These are phyloP conservation scores for Colletotrichum tropicale DNA, from an alignment of 2,329 filamentous ascomycete genomes.

Conservation along the genomic window DNA sequence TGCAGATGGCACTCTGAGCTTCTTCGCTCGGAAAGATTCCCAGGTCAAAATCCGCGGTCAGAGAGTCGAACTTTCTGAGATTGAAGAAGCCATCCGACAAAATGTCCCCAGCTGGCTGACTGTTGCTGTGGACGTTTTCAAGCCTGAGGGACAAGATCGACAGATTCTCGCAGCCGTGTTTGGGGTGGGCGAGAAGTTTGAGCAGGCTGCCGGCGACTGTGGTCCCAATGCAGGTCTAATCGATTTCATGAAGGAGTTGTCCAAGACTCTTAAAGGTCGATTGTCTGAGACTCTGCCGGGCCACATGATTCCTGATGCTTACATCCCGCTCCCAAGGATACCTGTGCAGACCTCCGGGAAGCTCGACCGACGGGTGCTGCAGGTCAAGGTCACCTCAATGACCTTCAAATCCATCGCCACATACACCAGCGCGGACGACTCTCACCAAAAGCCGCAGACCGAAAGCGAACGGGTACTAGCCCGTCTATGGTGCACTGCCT, in stretches of 20 bases:
- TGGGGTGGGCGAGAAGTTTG: not conserved
- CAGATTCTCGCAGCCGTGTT: not conserved
- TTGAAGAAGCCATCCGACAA: conserved; percentile 6
- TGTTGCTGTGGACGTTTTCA: conserved; percentile 2
- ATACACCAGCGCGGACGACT: not conserved
- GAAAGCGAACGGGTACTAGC: not conserved
- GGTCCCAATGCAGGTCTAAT: not conserved
- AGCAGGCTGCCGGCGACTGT: not conserved
- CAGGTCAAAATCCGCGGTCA: conserved; percentile 60
- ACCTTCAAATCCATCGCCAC: not conserved
- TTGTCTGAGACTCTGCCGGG: not conserved
- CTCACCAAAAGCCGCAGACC: not conserved
- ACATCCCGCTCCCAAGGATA: not conserved
- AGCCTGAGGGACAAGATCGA: not conserved
- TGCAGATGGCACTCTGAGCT: conserved; percentile 43
- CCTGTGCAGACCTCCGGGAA: not conserved
- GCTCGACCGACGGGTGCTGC: not conserved
- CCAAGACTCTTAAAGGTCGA: not conserved
- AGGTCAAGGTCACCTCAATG: not conserved
- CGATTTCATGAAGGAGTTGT: not conserved
- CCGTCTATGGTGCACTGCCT: conserved; percentile 8
- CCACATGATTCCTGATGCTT: conserved; percentile 1
- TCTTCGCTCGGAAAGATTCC: conserved; percentile 53
- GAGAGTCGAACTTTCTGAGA: conserved; percentile 43
- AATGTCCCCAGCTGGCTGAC: not conserved